A percentile compares a stretch with the other conserved stretches of the same genome.
phyloP scores from a whole-genome alignment of 768 basidiomycete species.

The Leccinum barrowsii region DNA sequence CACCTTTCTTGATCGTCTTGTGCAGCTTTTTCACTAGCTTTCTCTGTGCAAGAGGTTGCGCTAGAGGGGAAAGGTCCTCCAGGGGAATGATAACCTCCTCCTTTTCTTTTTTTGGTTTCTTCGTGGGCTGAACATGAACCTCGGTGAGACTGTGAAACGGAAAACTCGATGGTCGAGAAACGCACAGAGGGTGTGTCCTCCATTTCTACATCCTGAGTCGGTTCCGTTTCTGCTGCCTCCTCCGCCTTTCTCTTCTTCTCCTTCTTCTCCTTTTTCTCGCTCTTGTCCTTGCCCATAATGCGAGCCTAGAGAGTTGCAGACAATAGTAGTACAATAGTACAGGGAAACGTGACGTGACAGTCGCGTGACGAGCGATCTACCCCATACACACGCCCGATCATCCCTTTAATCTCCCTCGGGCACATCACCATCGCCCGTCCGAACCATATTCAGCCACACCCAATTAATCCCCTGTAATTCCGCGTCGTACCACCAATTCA shows the following conservation, averaged over 20 bases:
- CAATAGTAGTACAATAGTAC: neutral
- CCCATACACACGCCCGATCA: neutral
- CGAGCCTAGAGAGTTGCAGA: neutral
- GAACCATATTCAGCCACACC: slow-evolving; percentile 63
- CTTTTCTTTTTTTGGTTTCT: slow-evolving; percentile 65
- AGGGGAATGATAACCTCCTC: slow-evolving; percentile 59
- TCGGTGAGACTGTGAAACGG: slow-evolving; percentile 19
- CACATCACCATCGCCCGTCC: slow-evolving; percentile 31
- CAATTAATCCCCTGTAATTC: slow-evolving; percentile 70
- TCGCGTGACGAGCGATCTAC: slow-evolving; percentile 10
- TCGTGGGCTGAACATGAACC: slow-evolving; percentile 33
- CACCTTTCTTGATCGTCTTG: slow-evolving; percentile 92
- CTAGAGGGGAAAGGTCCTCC: slow-evolving; percentile 91
- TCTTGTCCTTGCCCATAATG: slow-evolving; percentile 69
- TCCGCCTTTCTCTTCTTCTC: slow-evolving; percentile 61
- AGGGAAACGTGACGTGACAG: slow-evolving; percentile 19
- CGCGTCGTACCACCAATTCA: slow-evolving; percentile 91
- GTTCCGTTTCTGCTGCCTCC: slow-evolving; percentile 20
- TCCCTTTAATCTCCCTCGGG: slow-evolving; percentile 32
- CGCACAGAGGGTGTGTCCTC: slow-evolving; percentile 38
- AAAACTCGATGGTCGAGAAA: slow-evolving; percentile 25
- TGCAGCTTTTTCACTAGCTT: slow-evolving; percentile 93
- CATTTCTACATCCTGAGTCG: slow-evolving; percentile 47
- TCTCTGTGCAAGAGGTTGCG: slow-evolving; percentile 87
- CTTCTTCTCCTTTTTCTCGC: slow-evolving; percentile 74